Percentiles rank a stretch among this genome's conserved stretches.
Evolutionary conservation across 768 basidiomycete genomes (phyloP).

Genomic region (Boletellus ananas): DNA sequence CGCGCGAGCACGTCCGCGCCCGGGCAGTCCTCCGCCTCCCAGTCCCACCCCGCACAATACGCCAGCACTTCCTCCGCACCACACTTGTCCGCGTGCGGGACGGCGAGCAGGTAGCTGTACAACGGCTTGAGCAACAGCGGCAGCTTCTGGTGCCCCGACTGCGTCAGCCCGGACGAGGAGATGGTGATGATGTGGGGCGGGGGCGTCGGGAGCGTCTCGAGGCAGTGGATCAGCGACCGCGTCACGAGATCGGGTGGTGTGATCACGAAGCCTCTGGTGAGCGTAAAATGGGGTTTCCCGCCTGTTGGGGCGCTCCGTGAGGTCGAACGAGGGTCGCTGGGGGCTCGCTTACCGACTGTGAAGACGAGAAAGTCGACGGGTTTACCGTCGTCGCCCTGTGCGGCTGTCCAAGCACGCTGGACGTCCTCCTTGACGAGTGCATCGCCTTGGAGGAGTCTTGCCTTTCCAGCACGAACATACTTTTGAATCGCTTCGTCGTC

Average conservation of each 20-base stretch:
- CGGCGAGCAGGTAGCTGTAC: slow-evolving; percentile 42
- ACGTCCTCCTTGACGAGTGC: slow-evolving; percentile 53
- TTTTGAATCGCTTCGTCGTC: slow-evolving; percentile 48
- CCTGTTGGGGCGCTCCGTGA: slow-evolving; percentile 8
- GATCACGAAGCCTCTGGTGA: slow-evolving; percentile 47
- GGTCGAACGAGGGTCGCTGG: not conserved
- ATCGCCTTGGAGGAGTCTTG: slow-evolving; percentile 56
- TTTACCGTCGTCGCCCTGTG: slow-evolving; percentile 22
- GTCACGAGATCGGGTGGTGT: slow-evolving; percentile 58
- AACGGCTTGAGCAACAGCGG: slow-evolving; percentile 48
- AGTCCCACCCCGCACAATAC: slow-evolving; percentile 48
- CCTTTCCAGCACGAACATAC: slow-evolving; percentile 49
- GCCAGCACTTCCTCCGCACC: slow-evolving; percentile 51
- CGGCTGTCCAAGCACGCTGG: slow-evolving; percentile 46
- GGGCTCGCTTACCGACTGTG: slow-evolving; percentile 52
- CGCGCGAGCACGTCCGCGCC: slow-evolving; percentile 39
- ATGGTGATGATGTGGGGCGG: slow-evolving; percentile 52
- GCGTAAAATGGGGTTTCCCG: slow-evolving; percentile 37
- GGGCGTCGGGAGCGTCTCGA: slow-evolving; percentile 48
- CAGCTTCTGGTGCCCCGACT: slow-evolving; percentile 39
- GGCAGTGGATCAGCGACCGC: slow-evolving; percentile 48
- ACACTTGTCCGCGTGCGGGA: slow-evolving; percentile 58
- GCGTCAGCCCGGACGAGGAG: slow-evolving; percentile 51
- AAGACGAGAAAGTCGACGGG: slow-evolving; percentile 55
- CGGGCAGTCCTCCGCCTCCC: slow-evolving; percentile 46